Evolutionary conservation across 805 yeast genomes (phyloP), one percentile per base, ranked within the genome.

Genomic region (Suhomyces sp.): DNA sequence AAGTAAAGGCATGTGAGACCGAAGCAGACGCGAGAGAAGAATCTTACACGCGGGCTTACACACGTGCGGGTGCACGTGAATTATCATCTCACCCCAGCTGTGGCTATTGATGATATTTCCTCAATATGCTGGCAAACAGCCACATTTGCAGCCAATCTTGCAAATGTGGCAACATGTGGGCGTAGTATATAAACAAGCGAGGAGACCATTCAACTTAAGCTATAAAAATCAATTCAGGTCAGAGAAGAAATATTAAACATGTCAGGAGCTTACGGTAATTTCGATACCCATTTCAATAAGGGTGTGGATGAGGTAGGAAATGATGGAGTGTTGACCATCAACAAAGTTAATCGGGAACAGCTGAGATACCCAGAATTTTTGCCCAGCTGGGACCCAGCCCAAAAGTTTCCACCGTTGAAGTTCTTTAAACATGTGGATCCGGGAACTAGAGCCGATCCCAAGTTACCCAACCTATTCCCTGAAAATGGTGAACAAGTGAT

Each of bases 211-310:
- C 19, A 13, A 13, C 17, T 21, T n/a, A n/a, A 22, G 25, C 6
- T 40, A 22, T 13, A 19, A 10, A n/a, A 22, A 12, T 17, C n/a
- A 22, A 41, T 21, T 41, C 44, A 8, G 6, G 8, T 39, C 13
- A 20, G n/a, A n/a, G 12, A 22, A 41, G 20, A 17, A 37, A 17
- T 3, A 17, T 37, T 3, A 9, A 19, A 9, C 6, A 49, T 44
- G 51, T 41, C 44, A 10, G 27, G 12, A 35, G 29, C 41, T 10
- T 25, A 45, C 48, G 75, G 75, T 31, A 70, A 72, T 56, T 69
- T 58, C 62, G 77, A 74, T 62, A 72, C 67, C 44, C 86, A 81
- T 62, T 81, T 79, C 65, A 70, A 76, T 58, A 69, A 77, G 52
- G 83, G 76, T 7, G 74, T 75, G 44, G 85, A 81, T 59, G 76